These are phyloP conservation scores for Aspergillus pseudoglaucus DNA, from an alignment of 2,329 filamentous ascomycete genomes.

Conservation along the genomic window DNA sequence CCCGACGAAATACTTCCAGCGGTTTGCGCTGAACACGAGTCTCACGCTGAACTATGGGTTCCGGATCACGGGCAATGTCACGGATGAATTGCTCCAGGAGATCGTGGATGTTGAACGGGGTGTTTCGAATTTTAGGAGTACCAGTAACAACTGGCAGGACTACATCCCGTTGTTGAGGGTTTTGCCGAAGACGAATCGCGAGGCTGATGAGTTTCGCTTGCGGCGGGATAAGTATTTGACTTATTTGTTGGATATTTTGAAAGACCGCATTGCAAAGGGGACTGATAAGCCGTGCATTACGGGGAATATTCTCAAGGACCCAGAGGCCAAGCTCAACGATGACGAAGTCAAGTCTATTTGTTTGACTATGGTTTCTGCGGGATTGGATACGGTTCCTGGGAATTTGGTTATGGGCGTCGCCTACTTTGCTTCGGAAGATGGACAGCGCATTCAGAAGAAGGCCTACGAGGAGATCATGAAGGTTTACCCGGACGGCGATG, in stretches of 20 bases:
- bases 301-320: constrained; percentile 64
- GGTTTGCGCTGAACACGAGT: constrained; percentile 70
- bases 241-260: constrained; percentile 53
- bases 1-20: constrained; percentile 65
- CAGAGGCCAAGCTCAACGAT: constrained; percentile 62
- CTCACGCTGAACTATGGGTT: constrained; percentile 74
- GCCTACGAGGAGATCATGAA: constrained; percentile 65
- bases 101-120: constrained; percentile 70
- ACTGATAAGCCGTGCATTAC: constrained; percentile 64
- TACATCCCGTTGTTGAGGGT: constrained; percentile 71
- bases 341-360: constrained; percentile 74
- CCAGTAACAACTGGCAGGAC: constrained; percentile 78
- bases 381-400: constrained; percentile 72
- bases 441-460: constrained; percentile 63
- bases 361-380: constrained; percentile 73
- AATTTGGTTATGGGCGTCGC: constrained; percentile 76
- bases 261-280: constrained; percentile 55
- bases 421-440: constrained; percentile 61
- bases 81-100: constrained; percentile 62
- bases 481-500: constrained; percentile 65
- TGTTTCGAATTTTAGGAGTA: constrained; percentile 69
- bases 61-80: constrained; percentile 63
- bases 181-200: constrained; percentile 54
- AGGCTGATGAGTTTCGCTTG: constrained; percentile 59
- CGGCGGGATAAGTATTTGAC: constrained; percentile 62